Evolutionary conservation across 371 early-diverging fungal genomes (phyloP), one percentile per base, ranked within the genome.

Genomic region (Zychaea mexicana): DNA sequence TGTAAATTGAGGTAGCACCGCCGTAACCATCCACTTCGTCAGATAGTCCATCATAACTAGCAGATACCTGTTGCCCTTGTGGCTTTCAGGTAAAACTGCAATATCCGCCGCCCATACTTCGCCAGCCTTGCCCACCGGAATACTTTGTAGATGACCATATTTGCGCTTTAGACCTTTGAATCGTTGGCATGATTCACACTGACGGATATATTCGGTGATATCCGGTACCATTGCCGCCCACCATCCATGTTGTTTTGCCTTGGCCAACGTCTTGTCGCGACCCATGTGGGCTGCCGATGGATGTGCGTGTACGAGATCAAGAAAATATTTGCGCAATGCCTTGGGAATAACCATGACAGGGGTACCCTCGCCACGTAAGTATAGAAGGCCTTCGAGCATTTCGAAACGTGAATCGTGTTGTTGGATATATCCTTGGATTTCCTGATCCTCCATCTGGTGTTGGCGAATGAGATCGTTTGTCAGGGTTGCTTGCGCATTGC

Each of bases 31-130:
- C 65, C 66, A 73, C 33, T 66, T 67, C 2, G 65, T 63, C 0
- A 68, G 33, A 38, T 70, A 67, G 31, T 69, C 66, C 39, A 57
- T 58, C 7, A 71, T 2, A 74, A 8, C 17, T 67, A 74, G 0
- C 42, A 12, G 32, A 67, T 69, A 4, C 65, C 69, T 27, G 31
- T 69, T 69, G 8, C 63, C 67, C 19, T 24, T 6, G 5, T 46
- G 4, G 13, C 49, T 42, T 31, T 24, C 19, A 0, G 74, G 67
- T 12, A 74, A 22, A 2, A 61, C 28, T 6, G 75, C 75, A 9
- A 69, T 56, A 54, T 71, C 64, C 0, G 60, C 55, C 6, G 67
- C 69, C 69, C 67, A 74, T 13, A 66, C 54, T n/a, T 74, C 67
- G 10, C 55, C 10, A 10, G 55, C 31, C 12, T 27, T 3, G 5